Evolutionary conservation across 2,329 filamentous ascomycete species (phyloP).

Genomic region (Cercospora brassicicola): DNA sequence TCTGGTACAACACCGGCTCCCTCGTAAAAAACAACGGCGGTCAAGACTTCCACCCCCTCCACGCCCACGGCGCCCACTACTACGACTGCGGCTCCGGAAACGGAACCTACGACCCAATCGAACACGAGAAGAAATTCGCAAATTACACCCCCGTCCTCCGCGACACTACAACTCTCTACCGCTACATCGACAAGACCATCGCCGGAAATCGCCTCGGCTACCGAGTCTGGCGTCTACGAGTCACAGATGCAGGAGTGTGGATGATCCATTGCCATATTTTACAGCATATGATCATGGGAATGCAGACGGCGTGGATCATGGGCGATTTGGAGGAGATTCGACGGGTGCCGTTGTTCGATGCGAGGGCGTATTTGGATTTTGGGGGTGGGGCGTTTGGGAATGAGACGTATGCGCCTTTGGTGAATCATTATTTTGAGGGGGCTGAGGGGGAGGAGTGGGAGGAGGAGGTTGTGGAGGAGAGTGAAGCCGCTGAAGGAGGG

Average conservation of each 20-base stretch:
- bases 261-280: conserved; percentile 63
- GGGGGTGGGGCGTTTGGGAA: conserved; percentile 49
- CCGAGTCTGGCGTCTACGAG: conserved; percentile 61
- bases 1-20: conserved; percentile 40
- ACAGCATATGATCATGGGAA: conserved; percentile 60
- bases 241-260: conserved; percentile 56
- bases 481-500: background rate
- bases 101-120: conserved; percentile 53
- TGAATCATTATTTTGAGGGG: conserved; percentile 28
- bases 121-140: conserved; percentile 49
- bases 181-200: conserved; percentile 49
- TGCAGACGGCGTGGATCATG: conserved; percentile 51
- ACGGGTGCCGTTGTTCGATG: conserved; percentile 37
- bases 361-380: conserved; percentile 48
- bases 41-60: conserved; percentile 55
- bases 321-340: conserved; percentile 46
- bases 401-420: conserved; percentile 27
- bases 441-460: conserved; percentile 10
- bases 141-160: conserved; percentile 45
- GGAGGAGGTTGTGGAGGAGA: background rate
- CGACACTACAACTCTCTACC: conserved; percentile 57
- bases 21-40: conserved; percentile 36
- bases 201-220: conserved; percentile 54
- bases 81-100: conserved; percentile 57
- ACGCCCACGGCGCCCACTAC: conserved; percentile 57